Conservation (phyloP, 768 basidiomycete species). For the Boletus barrowsii region DNA sequence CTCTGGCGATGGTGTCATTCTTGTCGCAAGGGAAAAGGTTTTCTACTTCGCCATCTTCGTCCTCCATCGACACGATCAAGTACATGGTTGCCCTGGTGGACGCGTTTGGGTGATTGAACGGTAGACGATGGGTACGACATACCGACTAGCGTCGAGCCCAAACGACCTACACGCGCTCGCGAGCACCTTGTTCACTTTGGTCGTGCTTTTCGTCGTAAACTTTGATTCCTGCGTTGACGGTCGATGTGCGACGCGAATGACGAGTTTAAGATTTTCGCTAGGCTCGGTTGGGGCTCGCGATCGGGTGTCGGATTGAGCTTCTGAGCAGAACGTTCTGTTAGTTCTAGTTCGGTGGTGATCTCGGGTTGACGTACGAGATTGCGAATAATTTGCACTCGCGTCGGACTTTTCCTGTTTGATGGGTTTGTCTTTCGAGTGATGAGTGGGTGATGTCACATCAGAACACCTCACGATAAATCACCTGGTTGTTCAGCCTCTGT, state of each 20-base stretch:
- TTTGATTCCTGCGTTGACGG: conserved; percentile 30
- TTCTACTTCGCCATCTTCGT: conserved; percentile 28
- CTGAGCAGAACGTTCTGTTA: not conserved
- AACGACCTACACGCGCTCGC: conserved; percentile 30
- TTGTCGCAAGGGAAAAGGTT: conserved; percentile 31
- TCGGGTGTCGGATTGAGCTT: conserved; percentile 2
- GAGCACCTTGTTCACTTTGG: conserved; percentile 30
- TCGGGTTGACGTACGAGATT: conserved; percentile 10
- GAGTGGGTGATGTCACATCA: not conserved
- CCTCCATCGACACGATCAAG: conserved; percentile 23
- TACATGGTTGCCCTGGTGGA: conserved; percentile 21
- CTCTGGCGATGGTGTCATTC: conserved; percentile 24
- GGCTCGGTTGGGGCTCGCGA: conserved; percentile 3
- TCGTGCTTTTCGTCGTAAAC: conserved; percentile 29
- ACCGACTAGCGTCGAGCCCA: conserved; percentile 20
- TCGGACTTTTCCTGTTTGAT: conserved; percentile 19
- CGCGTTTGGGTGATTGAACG: not conserved
- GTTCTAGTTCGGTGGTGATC: not conserved
- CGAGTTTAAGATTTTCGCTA: conserved; percentile 13
- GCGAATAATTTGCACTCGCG: not conserved
- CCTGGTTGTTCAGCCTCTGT: not conserved
- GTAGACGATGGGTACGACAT: not conserved
- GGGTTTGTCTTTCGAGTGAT: conserved; percentile 5
- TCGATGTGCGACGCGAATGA: conserved; percentile 32
- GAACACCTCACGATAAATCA: not conserved